These are phyloP conservation scores for Macrophomina pseudophaseolina DNA, from an alignment of 2,329 filamentous ascomycete species.

Conservation along the genomic window DNA sequence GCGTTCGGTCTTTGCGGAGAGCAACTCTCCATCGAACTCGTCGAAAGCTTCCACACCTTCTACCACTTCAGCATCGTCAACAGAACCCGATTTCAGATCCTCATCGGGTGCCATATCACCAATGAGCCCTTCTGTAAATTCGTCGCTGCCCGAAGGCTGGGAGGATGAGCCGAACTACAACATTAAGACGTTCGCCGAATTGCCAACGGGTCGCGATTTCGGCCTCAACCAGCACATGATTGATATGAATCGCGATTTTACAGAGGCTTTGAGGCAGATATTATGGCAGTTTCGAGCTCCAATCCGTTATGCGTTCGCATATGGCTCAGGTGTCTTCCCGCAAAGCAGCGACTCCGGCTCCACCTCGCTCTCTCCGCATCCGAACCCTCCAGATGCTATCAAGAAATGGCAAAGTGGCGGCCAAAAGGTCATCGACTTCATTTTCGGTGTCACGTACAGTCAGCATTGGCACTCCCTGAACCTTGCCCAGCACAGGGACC, in stretches of 20 bases:
- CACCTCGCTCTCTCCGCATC: slow-evolving; percentile 71
- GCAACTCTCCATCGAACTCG: slow-evolving; percentile 25
- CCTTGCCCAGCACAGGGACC: slow-evolving; percentile 82
- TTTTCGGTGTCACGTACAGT: slow-evolving; percentile 91
- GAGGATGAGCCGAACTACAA: slow-evolving; percentile 74
- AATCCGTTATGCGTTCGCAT: slow-evolving; percentile 95
- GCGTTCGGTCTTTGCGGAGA: neutral
- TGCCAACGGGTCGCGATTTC: slow-evolving; percentile 75
- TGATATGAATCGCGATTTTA: slow-evolving; percentile 89
- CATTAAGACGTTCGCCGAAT: slow-evolving; percentile 75
- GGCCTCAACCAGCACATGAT: slow-evolving; percentile 96
- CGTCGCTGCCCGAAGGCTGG: slow-evolving; percentile 64
- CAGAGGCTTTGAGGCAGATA: slow-evolving; percentile 84
- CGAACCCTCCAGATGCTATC: slow-evolving; percentile 79
- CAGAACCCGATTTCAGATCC: neutral
- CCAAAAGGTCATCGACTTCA: slow-evolving; percentile 98
- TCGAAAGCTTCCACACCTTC: slow-evolving; percentile 33
- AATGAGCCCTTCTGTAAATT: slow-evolving; percentile 21
- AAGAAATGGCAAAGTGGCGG: slow-evolving; percentile 83
- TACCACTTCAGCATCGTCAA: slow-evolving; percentile 28
- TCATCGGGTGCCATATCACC: neutral
- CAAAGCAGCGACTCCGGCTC: slow-evolving; percentile 63
- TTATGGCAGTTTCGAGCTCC: slow-evolving; percentile 87
- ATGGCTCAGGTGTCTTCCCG: slow-evolving; percentile 94
- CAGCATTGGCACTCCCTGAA: slow-evolving; percentile 98